These are phyloP conservation scores for Scedosporium minutisporum DNA, from an alignment of 2,329 filamentous ascomycete species.

Conservation along the genomic window DNA sequence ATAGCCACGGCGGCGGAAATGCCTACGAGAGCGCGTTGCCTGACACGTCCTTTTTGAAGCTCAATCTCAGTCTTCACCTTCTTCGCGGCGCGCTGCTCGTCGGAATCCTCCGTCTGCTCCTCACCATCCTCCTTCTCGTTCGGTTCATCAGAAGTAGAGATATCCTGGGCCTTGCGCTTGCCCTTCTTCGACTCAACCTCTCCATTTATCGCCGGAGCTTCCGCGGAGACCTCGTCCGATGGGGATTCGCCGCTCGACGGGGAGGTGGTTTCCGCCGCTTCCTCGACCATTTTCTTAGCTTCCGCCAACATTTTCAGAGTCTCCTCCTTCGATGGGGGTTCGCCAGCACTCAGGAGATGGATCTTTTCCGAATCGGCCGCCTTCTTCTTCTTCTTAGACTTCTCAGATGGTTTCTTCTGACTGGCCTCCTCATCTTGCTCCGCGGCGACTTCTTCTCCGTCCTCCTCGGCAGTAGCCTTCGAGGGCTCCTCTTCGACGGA, in stretches of 20 bases:
- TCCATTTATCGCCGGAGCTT: conserved; percentile 11
- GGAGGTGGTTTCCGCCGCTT: conserved; percentile 27
- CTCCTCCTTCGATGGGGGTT: conserved; percentile 66
- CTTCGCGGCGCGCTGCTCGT: conserved; percentile 52
- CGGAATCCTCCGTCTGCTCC: conserved; percentile 30
- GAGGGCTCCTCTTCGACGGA: conserved; percentile 7
- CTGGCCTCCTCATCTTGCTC: conserved; percentile 19
- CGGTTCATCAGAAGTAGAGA: conserved; percentile 44
- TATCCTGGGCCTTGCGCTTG: conserved; percentile 69
- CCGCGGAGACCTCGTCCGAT: conserved; percentile 24
- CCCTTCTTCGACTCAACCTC: conserved; percentile 34
- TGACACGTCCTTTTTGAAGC: conserved; percentile 75
- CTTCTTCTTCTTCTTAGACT: conserved; percentile 32
- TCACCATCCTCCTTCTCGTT: conserved; percentile 21
- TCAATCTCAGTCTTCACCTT: conserved; percentile 73
- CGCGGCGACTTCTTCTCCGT: conserved; percentile 16
- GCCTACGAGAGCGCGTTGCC: conserved; percentile 75
- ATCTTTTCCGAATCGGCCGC: conserved; percentile 39
- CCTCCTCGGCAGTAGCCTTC: conserved; percentile 32
- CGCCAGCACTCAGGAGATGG: conserved; percentile 38
- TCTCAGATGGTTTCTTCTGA: conserved; percentile 19
- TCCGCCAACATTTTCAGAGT: conserved; percentile 75
- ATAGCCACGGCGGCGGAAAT: conserved; percentile 79
- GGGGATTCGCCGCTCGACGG: conserved; percentile 20
- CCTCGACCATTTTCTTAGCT: conserved; percentile 80